phyloP scores from a whole-genome alignment of 306 rosid genomes.

The Lagenaria siceraria region DNA sequence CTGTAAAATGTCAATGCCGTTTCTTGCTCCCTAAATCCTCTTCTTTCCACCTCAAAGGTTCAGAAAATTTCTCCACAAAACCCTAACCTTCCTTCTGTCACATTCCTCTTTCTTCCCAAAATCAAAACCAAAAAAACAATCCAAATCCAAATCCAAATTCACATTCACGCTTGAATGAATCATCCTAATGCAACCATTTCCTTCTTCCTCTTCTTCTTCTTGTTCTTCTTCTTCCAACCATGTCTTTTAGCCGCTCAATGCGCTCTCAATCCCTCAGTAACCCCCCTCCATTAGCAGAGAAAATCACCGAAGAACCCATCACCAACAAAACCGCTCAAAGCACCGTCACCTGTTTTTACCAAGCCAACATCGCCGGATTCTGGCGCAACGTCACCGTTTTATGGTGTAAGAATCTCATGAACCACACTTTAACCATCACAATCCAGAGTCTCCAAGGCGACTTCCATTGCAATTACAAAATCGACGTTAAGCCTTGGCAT shows the following conservation, averaged over 20 bases:
- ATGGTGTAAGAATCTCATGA: conserved; percentile 70
- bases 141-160: background rate
- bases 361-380: conserved; percentile 33
- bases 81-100: background rate
- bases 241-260: conserved; percentile 38
- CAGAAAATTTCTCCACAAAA: background rate
- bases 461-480: conserved; percentile 39
- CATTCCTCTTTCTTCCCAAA: background rate
- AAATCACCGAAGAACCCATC: conserved; percentile 51
- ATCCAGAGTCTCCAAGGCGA: conserved; percentile 45
- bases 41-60: background rate
- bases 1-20: background rate
- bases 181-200: background rate
- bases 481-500: conserved; percentile 75
- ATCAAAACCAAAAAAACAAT: background rate
- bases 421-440: conserved; percentile 42
- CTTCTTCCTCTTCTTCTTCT: no score
- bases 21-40: background rate
- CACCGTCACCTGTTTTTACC: conserved; percentile 67
- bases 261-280: conserved; percentile 35
- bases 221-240: background rate
- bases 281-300: conserved; percentile 40
- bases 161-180: background rate
- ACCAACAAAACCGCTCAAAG: conserved; percentile 51
- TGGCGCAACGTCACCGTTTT: conserved; percentile 54